Percentiles rank a stretch among this genome's conserved stretches.
These are phyloP conservation scores for Talaromyces borbonicus DNA, from an alignment of 495 filamentous ascomycete genomes.

Conservation along the genomic window DNA sequence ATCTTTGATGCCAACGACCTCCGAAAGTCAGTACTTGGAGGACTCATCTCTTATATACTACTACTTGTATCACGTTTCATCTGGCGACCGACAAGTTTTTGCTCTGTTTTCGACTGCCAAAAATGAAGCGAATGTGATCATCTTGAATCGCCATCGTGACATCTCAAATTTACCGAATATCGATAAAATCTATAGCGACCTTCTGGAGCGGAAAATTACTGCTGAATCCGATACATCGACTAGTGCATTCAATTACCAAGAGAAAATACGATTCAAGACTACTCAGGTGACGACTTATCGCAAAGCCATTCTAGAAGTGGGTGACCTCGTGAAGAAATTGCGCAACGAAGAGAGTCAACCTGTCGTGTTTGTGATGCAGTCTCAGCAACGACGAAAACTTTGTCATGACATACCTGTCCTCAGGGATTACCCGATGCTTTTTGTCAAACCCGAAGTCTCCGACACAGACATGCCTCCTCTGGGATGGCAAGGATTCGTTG, in stretches of 20 bases:
- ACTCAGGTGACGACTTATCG: conserved; percentile 79
- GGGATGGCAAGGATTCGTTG: conserved; percentile 88
- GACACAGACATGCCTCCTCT: conserved; percentile 84
- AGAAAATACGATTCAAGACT: conserved; percentile 75
- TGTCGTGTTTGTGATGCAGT: conserved; percentile 79
- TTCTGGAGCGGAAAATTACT: conserved; percentile 53
- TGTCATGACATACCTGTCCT: conserved; percentile 78
- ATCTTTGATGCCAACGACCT: conserved; percentile 53
- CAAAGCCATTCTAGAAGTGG: conserved; percentile 78
- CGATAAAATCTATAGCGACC: conserved; percentile 80
- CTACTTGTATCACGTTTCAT: conserved; percentile 84
- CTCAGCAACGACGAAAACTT: conserved; percentile 68
- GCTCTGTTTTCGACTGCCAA: conserved; percentile 79
- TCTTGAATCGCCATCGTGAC: conserved; percentile 70
- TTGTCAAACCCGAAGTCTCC: conserved; percentile 67
- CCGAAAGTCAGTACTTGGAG: conserved; percentile 62
- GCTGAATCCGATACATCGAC: conserved; percentile 59
- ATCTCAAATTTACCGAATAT: conserved; percentile 81
- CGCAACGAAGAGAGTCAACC: conserved; percentile 72
- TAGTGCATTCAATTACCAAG: conserved; percentile 75
- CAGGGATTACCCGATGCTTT: conserved; percentile 73
- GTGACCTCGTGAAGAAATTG: conserved; percentile 78
- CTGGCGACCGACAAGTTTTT: conserved; percentile 87
- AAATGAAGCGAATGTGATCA: conserved; percentile 72
- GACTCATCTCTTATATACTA: conserved; percentile 64